Base-by-base conservation (phyloP, 352 stramenopile genomes). In the Phytophthora uliginosa region DNA sequence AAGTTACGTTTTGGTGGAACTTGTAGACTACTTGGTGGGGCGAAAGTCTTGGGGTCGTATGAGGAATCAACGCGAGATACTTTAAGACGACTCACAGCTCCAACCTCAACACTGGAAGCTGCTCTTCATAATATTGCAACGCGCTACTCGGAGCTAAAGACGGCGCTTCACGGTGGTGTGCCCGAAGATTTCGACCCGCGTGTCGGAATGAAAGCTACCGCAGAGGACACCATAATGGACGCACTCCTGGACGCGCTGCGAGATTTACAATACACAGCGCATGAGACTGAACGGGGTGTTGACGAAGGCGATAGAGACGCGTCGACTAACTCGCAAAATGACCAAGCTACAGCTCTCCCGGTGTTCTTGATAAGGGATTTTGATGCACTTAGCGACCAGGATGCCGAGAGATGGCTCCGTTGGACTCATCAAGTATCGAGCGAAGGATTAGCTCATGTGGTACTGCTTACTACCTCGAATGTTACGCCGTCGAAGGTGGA, bases 281-380 rank as follows among this genome's bases (percentile, higher is more conserved):
- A 34, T 3, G 9, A 51, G 12, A 55, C 7, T 38, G n/a, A 71
- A 10, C 26, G 33, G 2, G 2, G 2, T 0, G 15, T 1, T 24
- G 57, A 47, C 18, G 40, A 58, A 22, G 48, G 15, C 2, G 48
- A 67, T 20, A 22, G 7, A 48, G 9, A 38, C 26, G 55, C 15
- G 26, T 20, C 51, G 9, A 17, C 17, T 24, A 40, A 51, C 33
- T 40, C 31, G 20, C 15, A 60, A 33, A 62, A 13, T 8, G 18
- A 7, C 18, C 28, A 48, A 58, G 22, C 12, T 4, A n/a, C 38
- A 17, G 47, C 56, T 12, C 42, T 63, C 31, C 66, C 88, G 31
- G 78, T 92, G 38, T 91, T 94, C 48, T 88, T 91, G 38, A 58
- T 94, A 4, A 65, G 74, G 0, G 86, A 90, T 18, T 85, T 92